A percentile compares a stretch with the other conserved stretches of the same genome.
phyloP scores from a whole-genome alignment of 345 rosid species.

The Ceriops decandra region DNA sequence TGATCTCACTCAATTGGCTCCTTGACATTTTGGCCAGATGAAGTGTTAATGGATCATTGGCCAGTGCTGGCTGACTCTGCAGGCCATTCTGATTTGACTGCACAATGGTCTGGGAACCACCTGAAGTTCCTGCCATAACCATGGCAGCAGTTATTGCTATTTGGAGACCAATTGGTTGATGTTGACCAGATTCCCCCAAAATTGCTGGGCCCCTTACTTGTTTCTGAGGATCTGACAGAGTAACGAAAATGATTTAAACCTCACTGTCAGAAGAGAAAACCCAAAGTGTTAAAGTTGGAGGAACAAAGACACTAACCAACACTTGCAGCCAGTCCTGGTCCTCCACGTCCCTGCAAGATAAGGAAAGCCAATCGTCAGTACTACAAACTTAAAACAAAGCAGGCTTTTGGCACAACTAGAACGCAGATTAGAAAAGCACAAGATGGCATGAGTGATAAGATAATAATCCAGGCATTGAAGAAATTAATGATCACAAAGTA shows the following conservation, averaged over 20 bases:
- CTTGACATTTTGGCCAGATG: constrained; percentile 86
- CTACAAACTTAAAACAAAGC: constrained; percentile 1
- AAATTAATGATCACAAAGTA: not conserved
- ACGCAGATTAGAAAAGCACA: not conserved
- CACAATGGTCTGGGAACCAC: constrained; percentile 56
- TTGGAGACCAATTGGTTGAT: constrained; percentile 84
- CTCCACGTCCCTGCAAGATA: constrained; percentile 81
- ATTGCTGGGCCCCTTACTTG: constrained; percentile 51
- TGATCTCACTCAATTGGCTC: constrained; percentile 70
- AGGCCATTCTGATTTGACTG: constrained; percentile 51
- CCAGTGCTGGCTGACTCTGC: constrained; percentile 41
- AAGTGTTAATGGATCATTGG: constrained; percentile 82
- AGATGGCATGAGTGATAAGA: not conserved
- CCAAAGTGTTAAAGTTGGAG: not conserved
- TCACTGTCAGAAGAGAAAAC: constrained; percentile 19
- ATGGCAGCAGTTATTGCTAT: constrained; percentile 73
- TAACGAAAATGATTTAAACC: not conserved
- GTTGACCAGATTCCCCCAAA: constrained; percentile 44
- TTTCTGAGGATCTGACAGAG: constrained; percentile 43
- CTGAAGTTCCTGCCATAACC: constrained; percentile 72
- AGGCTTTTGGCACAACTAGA: not conserved
- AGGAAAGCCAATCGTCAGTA: constrained; percentile 16
- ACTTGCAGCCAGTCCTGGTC: constrained; percentile 62
- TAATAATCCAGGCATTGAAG: not conserved
- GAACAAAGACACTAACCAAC: constrained; percentile 43